Evolutionary conservation across 2,329 filamentous ascomycete genomes (phyloP), one percentile per base, ranked within the genome.

Genomic region (Periconia digitata): DNA sequence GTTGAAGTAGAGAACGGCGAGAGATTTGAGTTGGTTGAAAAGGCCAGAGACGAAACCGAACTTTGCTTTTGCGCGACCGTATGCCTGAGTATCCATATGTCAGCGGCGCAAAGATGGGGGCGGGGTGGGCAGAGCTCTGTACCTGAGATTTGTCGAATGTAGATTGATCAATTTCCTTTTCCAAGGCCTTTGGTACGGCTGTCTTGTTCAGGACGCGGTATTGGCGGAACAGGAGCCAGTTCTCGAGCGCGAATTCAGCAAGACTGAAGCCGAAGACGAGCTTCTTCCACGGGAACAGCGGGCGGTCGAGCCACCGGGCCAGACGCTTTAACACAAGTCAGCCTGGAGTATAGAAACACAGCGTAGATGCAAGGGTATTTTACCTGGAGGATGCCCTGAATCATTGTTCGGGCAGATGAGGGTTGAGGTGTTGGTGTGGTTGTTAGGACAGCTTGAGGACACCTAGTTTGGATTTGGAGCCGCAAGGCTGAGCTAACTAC

Each of bases 221-320:
- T 73, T 99, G 94, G 49, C 94, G 90, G 60, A 90, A 78, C 21
- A 90, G 90, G 44, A 99, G 85, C 75, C 92, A 89, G 38, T 90
- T 85, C 73, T 99, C 94, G 67, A 99, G 86, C 46, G 90, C 76
- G 72, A 90, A 97, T 71, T 99, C 90, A 53, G 88, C 90, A 63
- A 97, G 72, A 23, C 91, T 95, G 77, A 99, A 99, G 64, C 91
- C 89, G 62, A 97, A 83, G 64, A 99, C 92, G 63, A 99, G 85
- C 71, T 85, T 88, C 84, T 96, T 99, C 94, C 94, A 99, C 46
- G 94, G 92, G 77, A 97, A 96, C 67, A 89, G 79, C 49, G 92
- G 92, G 67, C 89, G 85, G 78, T 99, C 94, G 64, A 97, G 86
- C 73, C 88, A 85, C 72, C 84, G 84, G 69, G 90, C 90, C 60